phyloP scores from a whole-genome alignment of 116 monocot genomes.

The Zostera marina region DNA sequence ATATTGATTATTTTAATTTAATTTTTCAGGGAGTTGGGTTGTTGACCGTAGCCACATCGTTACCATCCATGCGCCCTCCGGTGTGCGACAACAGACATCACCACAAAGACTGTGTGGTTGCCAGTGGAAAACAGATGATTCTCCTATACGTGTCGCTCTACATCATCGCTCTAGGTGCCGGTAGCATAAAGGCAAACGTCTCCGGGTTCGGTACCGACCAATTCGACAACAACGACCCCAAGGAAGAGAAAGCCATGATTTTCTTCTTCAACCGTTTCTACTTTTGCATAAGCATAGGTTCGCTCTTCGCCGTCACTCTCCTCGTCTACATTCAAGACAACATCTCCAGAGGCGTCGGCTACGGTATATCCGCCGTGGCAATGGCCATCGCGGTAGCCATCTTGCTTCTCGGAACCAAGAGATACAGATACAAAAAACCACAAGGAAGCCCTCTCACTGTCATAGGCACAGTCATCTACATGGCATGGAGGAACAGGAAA shows the following conservation, averaged over 20 bases:
- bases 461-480: conserved; percentile 19
- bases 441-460: conserved; percentile 34
- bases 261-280: conserved; percentile 82
- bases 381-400: conserved; percentile 26
- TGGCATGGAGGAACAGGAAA: conserved; percentile 34
- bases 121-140: conserved; percentile 34
- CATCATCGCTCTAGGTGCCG: conserved; percentile 58
- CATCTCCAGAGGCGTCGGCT: conserved; percentile 48
- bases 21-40: conserved; percentile 26
- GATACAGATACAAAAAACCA: conserved; percentile 39
- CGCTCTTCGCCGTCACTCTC: conserved; percentile 64
- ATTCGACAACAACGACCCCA: conserved; percentile 49
- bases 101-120: conserved; percentile 18
- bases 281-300: conserved; percentile 77
- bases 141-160: conserved; percentile 55
- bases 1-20: too few species aligned
- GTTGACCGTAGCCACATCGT: conserved; percentile 43
- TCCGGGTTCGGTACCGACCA: conserved; percentile 91
- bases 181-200: conserved; percentile 77
- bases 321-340: conserved; percentile 78
- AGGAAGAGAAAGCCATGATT: conserved; percentile 41
- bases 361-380: conserved; percentile 44
- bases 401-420: conserved; percentile 36
- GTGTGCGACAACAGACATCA: conserved; percentile 13
- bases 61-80: conserved; percentile 40